Evolutionary conservation across 345 rosid species (phyloP).

Genomic region (Salix brachista): DNA sequence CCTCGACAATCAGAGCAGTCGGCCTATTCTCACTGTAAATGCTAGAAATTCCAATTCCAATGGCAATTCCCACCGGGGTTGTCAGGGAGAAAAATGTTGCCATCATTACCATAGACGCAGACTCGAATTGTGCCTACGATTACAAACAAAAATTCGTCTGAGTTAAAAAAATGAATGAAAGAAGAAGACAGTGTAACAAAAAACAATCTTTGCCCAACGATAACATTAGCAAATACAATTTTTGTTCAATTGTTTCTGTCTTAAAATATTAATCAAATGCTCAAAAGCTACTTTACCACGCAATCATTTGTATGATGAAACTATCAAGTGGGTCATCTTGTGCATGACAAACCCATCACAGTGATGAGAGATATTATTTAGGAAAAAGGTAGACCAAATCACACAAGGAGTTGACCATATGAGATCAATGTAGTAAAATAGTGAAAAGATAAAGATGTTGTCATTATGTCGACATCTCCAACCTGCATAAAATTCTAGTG

Average conservation of each 20-base stretch:
- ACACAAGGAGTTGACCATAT: not conserved
- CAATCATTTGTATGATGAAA: too few relatives aligned
- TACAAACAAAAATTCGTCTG: not conserved
- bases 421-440: not conserved
- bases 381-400: not conserved
- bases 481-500: not conserved
- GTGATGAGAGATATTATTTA: not conserved
- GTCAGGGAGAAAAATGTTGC: slow-evolving; percentile 67
- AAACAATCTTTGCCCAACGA: not conserved
- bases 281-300: too few relatives aligned
- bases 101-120: slow-evolving; percentile 47
- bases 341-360: not conserved
- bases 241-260: not conserved
- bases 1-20: slow-evolving; percentile 51
- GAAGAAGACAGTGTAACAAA: not conserved
- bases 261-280: too few relatives aligned
- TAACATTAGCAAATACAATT: not conserved
- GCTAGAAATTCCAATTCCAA: slow-evolving; percentile 54
- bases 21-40: slow-evolving; percentile 43
- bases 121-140: slow-evolving; percentile 49
- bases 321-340: not conserved
- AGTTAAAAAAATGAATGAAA: too few relatives aligned
- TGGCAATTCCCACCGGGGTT: slow-evolving; percentile 55
- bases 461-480: slow-evolving; percentile 25
- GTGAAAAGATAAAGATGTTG: slow-evolving; percentile 8